Evolutionary conservation across 768 basidiomycete genomes (phyloP).

Genomic region (Amanita rimosa): DNA sequence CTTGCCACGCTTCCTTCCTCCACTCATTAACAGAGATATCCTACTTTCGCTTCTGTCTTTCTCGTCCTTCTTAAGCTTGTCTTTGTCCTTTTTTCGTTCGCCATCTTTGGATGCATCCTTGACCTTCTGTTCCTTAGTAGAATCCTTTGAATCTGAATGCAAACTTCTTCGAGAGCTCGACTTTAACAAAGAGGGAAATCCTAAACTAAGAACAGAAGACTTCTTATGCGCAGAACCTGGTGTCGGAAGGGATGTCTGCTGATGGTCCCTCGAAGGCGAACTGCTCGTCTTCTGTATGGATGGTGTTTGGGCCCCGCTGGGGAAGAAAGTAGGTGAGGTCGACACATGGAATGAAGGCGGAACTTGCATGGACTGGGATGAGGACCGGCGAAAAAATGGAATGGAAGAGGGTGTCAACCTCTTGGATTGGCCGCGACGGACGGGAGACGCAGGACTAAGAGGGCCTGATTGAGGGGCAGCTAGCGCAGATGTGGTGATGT

Average conservation of each 20-base stretch:
- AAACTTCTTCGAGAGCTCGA: slow-evolving; percentile 77
- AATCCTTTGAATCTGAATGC: slow-evolving; percentile 56
- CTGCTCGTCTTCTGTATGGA: slow-evolving; percentile 28
- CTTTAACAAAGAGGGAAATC: slow-evolving; percentile 74
- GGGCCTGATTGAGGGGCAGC: slow-evolving; percentile 46
- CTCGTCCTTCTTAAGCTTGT: slow-evolving; percentile 60
- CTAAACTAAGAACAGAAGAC: slow-evolving; percentile 72
- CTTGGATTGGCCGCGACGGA: slow-evolving; percentile 60
- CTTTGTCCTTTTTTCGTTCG: slow-evolving; percentile 27
- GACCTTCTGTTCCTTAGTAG: slow-evolving; percentile 29
- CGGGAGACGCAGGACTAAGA: slow-evolving; percentile 62
- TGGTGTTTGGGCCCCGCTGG: slow-evolving; percentile 26
- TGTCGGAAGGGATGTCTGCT: slow-evolving; percentile 39
- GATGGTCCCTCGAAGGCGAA: slow-evolving; percentile 45
- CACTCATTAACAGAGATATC: slow-evolving; percentile 76
- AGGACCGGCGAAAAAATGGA: slow-evolving; percentile 88
- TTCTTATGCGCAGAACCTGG: slow-evolving; percentile 63
- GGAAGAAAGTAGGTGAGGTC: slow-evolving; percentile 37
- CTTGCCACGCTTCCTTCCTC: slow-evolving; percentile 73
- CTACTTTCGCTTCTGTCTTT: slow-evolving; percentile 87
- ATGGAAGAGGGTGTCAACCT: slow-evolving; percentile 88
- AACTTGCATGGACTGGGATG: slow-evolving; percentile 77
- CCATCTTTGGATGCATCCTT: slow-evolving; percentile 38
- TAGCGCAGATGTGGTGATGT: slow-evolving; percentile 41
- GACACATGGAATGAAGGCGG: slow-evolving; percentile 38